Percentiles rank a stretch among this genome's conserved stretches.
phyloP scores from a whole-genome alignment of 169 alveolate genomes.

The Plasmodium fragile region DNA sequence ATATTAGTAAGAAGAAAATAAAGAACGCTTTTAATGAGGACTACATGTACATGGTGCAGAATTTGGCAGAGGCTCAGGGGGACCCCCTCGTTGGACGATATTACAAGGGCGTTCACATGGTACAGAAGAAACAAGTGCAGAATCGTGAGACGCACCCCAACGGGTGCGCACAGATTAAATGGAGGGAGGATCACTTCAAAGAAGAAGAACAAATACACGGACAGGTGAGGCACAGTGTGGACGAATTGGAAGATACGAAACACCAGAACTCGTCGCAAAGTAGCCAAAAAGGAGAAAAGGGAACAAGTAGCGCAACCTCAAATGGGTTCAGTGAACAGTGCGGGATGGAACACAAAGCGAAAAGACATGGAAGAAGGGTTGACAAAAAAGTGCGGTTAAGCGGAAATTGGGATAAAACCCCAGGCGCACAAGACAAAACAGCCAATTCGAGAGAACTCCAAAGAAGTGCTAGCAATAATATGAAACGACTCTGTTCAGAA shows the following conservation, averaged over 20 bases:
- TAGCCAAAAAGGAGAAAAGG: not conserved
- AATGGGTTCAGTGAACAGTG: not conserved
- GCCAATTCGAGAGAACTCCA: not conserved
- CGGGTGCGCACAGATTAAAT: not conserved
- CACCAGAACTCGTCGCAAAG: not conserved
- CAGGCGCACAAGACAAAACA: not conserved
- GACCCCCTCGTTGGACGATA: slow-evolving; percentile 43
- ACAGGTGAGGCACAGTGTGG: not conserved
- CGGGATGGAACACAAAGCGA: not conserved
- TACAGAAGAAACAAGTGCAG: not conserved
- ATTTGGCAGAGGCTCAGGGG: slow-evolving; percentile 17
- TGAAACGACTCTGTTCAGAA: slow-evolving; percentile 31
- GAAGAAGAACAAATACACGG: not conserved
- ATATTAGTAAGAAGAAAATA: slow-evolving; percentile 36
- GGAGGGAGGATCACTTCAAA: not conserved
- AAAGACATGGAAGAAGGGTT: not conserved
- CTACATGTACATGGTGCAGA: slow-evolving; percentile 41
- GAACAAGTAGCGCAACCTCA: not conserved
- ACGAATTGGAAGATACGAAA: not conserved
- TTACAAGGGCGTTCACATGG: not conserved
- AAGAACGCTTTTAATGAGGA: slow-evolving; percentile 19
- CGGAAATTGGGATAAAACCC: not conserved
- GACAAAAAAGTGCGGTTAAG: not conserved
- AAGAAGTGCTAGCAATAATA: not conserved
- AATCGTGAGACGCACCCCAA: not conserved